Conservation (phyloP, 2,329 filamentous ascomycete species). For the Neofusicoccum sp. region DNA sequence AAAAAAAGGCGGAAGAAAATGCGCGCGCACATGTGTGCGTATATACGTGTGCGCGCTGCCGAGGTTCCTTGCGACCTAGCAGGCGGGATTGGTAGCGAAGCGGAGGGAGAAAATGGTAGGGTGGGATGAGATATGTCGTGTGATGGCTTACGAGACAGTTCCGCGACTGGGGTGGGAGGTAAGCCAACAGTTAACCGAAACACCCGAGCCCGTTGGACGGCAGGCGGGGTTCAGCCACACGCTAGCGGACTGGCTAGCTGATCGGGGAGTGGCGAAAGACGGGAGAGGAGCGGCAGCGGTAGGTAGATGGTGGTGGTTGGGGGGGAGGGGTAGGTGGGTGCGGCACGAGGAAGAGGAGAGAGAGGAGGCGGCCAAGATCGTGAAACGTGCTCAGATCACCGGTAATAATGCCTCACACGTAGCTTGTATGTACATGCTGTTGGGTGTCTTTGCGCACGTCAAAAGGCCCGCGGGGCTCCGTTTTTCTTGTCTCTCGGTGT, state of each 20-base stretch:
- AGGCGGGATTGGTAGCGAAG: background rate
- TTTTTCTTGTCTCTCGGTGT: background rate
- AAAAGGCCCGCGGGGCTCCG: background rate
- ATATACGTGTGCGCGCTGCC: background rate
- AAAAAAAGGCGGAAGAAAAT: too few relatives aligned
- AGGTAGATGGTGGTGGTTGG: too few relatives aligned
- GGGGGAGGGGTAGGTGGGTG: background rate
- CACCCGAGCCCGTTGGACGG: too few relatives aligned
- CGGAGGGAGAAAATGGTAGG: too few relatives aligned
- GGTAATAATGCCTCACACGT: constrained; percentile 10
- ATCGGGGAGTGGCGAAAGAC: too few relatives aligned
- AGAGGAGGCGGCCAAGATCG: background rate
- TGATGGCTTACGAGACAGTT: background rate
- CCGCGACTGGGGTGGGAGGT: background rate
- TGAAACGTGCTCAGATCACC: constrained; percentile 14
- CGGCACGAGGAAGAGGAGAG: background rate
- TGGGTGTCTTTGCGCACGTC: too few relatives aligned
- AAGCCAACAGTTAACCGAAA: too few relatives aligned
- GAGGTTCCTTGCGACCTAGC: background rate
- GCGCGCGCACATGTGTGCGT: too few relatives aligned
- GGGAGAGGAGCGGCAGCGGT: too few relatives aligned
- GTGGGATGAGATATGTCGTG: background rate
- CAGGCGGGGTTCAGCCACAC: too few relatives aligned
- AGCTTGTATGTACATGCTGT: background rate
- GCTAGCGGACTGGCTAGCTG: too few relatives aligned